Evolutionary conservation across 2,329 filamentous ascomycete species (phyloP).

Genomic region (Fusarium transvaalense): DNA sequence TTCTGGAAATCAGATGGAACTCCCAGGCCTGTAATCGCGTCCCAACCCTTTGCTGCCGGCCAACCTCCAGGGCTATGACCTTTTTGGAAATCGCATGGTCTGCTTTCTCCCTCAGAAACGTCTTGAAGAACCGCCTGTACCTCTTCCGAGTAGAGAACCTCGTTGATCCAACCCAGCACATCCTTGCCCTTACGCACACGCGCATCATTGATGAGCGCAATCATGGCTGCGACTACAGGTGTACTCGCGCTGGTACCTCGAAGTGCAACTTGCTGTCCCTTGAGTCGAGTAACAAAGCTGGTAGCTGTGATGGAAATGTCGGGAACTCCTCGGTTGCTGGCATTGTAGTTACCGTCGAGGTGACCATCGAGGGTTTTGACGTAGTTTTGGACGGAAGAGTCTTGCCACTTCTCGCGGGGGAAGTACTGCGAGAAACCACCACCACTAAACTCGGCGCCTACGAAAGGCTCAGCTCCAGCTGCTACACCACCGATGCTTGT

Average conservation of each 20-base stretch:
- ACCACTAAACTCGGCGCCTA: slow-evolving; percentile 60
- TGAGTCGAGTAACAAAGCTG: slow-evolving; percentile 61
- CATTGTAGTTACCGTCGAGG: slow-evolving; percentile 61
- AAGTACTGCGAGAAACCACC: slow-evolving; percentile 69
- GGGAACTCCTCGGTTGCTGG: slow-evolving; percentile 61
- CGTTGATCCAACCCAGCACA: slow-evolving; percentile 67
- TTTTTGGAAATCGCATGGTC: slow-evolving; percentile 56
- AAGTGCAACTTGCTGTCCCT: slow-evolving; percentile 47
- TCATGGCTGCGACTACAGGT: slow-evolving; percentile 66
- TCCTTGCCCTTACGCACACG: slow-evolving; percentile 62
- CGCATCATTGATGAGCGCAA: slow-evolving; percentile 67
- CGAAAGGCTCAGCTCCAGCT: slow-evolving; percentile 54
- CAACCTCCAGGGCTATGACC: slow-evolving; percentile 56
- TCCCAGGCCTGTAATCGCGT: slow-evolving; percentile 64
- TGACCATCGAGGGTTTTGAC: slow-evolving; percentile 56
- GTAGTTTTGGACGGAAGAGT: slow-evolving; percentile 56
- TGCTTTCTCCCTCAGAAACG: slow-evolving; percentile 56
- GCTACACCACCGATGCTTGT: slow-evolving; percentile 73
- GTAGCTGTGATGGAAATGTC: slow-evolving; percentile 69
- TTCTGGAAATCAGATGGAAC: slow-evolving; percentile 59
- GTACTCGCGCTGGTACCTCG: slow-evolving; percentile 65
- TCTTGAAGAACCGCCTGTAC: slow-evolving; percentile 58
- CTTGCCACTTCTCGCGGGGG: slow-evolving; percentile 60
- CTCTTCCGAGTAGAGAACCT: slow-evolving; percentile 58
- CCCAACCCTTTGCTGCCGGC: slow-evolving; percentile 60